A percentile compares a stretch with the other conserved stretches of the same genome.
These are phyloP conservation scores for Suillus discolor DNA, from an alignment of 768 basidiomycete species.

Conservation along the genomic window DNA sequence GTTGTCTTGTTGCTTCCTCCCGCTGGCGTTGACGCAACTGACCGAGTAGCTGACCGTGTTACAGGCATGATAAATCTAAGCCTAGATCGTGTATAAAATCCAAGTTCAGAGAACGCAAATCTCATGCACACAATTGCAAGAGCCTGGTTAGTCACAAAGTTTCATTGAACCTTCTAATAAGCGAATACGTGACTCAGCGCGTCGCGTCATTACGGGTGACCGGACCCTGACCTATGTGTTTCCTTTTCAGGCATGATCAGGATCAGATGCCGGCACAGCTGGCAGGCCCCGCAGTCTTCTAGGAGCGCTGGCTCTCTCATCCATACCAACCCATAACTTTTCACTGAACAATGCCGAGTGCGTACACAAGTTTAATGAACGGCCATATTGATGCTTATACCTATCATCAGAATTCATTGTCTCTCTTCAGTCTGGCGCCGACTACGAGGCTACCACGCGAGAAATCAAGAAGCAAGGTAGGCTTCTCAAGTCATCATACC, in stretches of 20 bases:
- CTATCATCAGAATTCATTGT: slow-evolving; percentile 3
- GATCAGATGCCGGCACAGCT: not conserved
- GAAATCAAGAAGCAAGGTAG: not conserved
- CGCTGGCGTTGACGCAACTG: slow-evolving; percentile 4
- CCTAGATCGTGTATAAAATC: not conserved
- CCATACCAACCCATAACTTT: not conserved
- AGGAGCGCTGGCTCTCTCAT: not conserved
- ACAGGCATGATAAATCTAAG: slow-evolving; percentile 32
- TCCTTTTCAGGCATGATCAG: not conserved
- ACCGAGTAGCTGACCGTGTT: slow-evolving; percentile 35
- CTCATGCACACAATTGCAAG: not conserved
- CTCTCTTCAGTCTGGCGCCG: not conserved
- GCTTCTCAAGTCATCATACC: not conserved
- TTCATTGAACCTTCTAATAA: not conserved
- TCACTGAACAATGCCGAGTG: slow-evolving; percentile 2
- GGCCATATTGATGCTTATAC: not conserved
- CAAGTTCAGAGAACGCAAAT: slow-evolving; percentile 1
- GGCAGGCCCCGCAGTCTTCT: not conserved
- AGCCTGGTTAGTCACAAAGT: not conserved
- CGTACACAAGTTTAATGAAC: not conserved
- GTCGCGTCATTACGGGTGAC: not conserved
- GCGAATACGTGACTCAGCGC: not conserved
- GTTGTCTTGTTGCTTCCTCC: slow-evolving; percentile 11
- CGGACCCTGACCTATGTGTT: not conserved
- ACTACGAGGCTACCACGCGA: not conserved